Conservation (phyloP, 163 green algal genomes). For the Chlorella variabilis region DNA sequence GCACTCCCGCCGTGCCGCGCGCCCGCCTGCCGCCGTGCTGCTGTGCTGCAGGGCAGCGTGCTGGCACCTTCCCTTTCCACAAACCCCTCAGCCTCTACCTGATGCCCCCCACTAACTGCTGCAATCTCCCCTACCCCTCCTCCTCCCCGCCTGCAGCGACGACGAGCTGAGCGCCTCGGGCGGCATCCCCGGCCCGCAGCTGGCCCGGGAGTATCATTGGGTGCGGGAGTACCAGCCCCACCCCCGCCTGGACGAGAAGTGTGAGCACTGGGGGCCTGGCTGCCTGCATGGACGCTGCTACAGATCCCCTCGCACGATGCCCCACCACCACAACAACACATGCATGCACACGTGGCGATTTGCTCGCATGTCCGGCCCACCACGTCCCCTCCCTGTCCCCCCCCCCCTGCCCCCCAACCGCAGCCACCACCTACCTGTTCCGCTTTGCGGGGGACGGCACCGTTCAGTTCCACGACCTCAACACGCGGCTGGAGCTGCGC, state of each 20-base stretch:
- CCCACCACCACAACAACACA: too few species aligned
- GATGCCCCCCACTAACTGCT: neutral
- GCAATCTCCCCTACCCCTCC: neutral
- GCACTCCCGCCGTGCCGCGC: too few species aligned
- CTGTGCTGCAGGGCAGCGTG: neutral
- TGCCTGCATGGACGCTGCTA: too few species aligned
- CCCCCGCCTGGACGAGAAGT: slow-evolving; percentile 47
- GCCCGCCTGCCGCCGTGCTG: neutral
- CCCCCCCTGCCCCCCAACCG: neutral
- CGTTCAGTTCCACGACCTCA: slow-evolving; percentile 43
- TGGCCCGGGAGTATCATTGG: slow-evolving; percentile 61
- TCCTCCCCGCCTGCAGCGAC: neutral
- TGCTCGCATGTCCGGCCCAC: too few species aligned
- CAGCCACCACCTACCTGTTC: slow-evolving; percentile 26
- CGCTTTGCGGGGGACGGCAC: slow-evolving; percentile 30
- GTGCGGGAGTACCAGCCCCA: slow-evolving; percentile 63
- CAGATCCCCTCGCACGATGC: too few species aligned
- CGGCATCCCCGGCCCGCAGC: neutral
- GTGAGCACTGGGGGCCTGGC: neutral
- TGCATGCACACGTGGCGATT: too few species aligned
- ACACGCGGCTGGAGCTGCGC: slow-evolving; percentile 52
- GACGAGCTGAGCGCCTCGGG: neutral
- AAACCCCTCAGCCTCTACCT: neutral
- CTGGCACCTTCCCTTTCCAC: too few species aligned
- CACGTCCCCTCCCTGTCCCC: too few species aligned